Conservation (phyloP, 345 rosid genomes). For the Populus pruinosa region DNA sequence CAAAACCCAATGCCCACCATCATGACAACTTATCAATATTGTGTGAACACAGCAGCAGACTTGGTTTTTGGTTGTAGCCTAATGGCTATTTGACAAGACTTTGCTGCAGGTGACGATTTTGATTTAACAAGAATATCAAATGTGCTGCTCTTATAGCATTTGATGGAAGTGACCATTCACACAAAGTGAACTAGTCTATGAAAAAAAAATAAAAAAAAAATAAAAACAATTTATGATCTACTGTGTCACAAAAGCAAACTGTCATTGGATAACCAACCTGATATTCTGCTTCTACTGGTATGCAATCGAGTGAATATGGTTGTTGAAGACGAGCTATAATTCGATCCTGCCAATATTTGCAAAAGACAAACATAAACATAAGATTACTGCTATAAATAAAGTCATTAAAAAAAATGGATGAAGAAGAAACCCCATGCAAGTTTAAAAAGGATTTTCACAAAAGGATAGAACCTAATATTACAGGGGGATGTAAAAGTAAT, state of each 20-base stretch:
- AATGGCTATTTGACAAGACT: neutral
- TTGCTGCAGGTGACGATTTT: neutral
- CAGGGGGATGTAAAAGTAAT: neutral
- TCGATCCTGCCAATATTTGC: constrained; percentile 61
- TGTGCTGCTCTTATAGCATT: neutral
- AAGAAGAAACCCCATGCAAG: neutral
- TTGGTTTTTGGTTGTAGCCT: neutral
- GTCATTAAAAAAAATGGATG: neutral
- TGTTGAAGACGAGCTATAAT: constrained; percentile 98
- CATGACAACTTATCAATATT: neutral
- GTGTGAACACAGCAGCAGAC: neutral
- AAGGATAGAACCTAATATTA: neutral
- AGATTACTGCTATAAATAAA: neutral
- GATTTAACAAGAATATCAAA: neutral
- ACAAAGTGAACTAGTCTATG: neutral
- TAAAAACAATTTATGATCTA: neutral
- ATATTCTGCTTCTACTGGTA: constrained; percentile 99
- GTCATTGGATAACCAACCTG: constrained; percentile 49
- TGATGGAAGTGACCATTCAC: neutral
- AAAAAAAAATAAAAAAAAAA: neutral
- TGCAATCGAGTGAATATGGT: constrained; percentile 95
- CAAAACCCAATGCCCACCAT: neutral
- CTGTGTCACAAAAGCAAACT: neutral
- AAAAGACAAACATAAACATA: neutral
- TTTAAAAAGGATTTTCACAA: neutral